Evolutionary conservation across 1,284 basidiomycete species (phyloP), one percentile per base, ranked within the genome.

Genomic region (Apiotrichum laibachii): DNA sequence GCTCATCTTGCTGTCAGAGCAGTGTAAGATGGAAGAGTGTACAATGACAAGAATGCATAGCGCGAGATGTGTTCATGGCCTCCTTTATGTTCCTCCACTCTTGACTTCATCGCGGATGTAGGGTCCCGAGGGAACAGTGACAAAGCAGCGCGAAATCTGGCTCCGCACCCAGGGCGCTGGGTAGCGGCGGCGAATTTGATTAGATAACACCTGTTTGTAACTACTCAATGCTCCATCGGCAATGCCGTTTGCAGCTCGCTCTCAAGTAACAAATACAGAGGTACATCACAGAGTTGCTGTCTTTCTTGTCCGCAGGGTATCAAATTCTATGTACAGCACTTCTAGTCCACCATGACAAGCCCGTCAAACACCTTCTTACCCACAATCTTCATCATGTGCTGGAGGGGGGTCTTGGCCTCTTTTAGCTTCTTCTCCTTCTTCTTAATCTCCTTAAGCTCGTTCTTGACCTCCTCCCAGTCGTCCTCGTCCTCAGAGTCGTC

Each of bases 381-480:
- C 59, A 87, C 67, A 15, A 82, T 82, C 77, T 82, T 83, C 73
- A 80, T 80, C 82, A 86, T 84, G 33, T 84, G 69, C 59, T 79
- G 80, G 21, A 81, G 59, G 10, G 85, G 85, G 34, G 77, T 81
- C 43, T 56, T 53, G 48, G 47, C 21, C 48, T 35, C 43, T 54
- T 54, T 55, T 13, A 31, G 42, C 49, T 35, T 46, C 55, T 42
- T 43, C 33, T 19, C 37, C 51, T 53, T 50, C 18, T 61, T 66
- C n/a, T 76, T 74, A 1, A 76, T 75, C 15, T 73, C 70, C 26
- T 67, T 72, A 49, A 76, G 57, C 21, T 64, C 64, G 18, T 57
- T 63, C 16, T 62, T 66, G 21, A 67, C 61, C 18, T 62, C 66
- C 48, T 70, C 64, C 37, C 66, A 64, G 18, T 75, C 63, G 19